Base-by-base conservation (phyloP, 2,329 filamentous ascomycete species). In the Phoma sp. region DNA sequence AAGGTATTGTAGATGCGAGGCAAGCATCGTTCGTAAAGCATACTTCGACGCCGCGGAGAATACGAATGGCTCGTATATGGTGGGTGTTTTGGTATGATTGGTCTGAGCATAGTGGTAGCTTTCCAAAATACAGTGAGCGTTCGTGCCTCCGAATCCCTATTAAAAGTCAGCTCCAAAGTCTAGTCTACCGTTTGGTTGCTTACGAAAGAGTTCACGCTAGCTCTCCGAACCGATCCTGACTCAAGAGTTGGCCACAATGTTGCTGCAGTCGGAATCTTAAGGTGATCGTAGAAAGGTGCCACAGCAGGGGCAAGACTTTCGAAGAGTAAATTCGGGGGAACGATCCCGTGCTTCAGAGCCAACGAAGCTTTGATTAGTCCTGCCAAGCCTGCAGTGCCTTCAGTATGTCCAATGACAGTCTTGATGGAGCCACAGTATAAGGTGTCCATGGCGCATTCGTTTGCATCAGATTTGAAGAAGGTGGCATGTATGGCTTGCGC, bases 371-470 rank as follows among this genome's bases (percentile, higher is more conserved):
- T 77, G 7, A 78, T 57, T 7, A 78, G 13, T 6, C 71, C 66
- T 4, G 69, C 67, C 0, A 78, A 42, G 6, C 72, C 75, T 10
- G 71, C 64, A 5, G 70, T 66, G 8, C 69, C 75, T 62, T 79
- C 74, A 1, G 67, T 66, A 51, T 79, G 77, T 1, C 77, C 77
- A 32, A 79, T 65, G 35, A 77, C 70, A 64, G 65, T 76, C 74
- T 56, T 68, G 23, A 65, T 42, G 45, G 43, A 67, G 4, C 47
- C 57, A 4, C 59, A 65, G 35, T 47, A 68, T 37, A 53, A 57
- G 4, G 9, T 45, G 14, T 3, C 9, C 8, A 18, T 3, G 2
- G 13, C 2, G 9, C 13, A 6, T 18, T n/a, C 30, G 7, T 3
- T 8, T 6, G 13, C 27, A 4, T 1, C 25, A 40, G 11, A 6